Conservation (phyloP, 495 filamentous ascomycete genomes). For the Podospora australis region DNA sequence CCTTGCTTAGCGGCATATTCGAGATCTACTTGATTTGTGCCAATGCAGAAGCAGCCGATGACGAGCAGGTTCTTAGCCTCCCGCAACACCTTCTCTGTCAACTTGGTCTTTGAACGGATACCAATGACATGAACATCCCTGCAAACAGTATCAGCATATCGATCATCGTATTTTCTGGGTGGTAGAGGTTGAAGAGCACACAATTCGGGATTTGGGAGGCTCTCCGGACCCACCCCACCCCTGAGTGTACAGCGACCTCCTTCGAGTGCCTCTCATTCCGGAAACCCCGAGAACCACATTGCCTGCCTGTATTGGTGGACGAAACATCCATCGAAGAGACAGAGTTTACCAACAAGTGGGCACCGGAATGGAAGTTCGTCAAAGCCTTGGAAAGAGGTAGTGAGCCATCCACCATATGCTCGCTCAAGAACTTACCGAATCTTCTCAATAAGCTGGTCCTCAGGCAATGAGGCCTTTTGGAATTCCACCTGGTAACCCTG, state of each 20-base stretch:
- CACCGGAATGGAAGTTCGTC: slow-evolving; percentile 9
- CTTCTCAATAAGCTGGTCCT: slow-evolving; percentile 93
- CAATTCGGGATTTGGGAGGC: no score
- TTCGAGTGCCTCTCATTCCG: no score
- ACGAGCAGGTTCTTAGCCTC: slow-evolving; percentile 93
- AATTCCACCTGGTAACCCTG: slow-evolving; percentile 97
- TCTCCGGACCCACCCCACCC: no score
- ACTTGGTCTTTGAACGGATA: slow-evolving; percentile 95
- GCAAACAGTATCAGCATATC: no score
- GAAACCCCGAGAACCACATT: no score
- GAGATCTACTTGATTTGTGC: slow-evolving; percentile 96
- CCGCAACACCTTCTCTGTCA: slow-evolving; percentile 75
- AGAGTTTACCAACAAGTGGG: no score
- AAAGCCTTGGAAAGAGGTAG: neutral
- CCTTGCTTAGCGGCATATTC: slow-evolving; percentile 85
- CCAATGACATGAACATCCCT: slow-evolving; percentile 97
- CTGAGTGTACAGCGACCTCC: no score
- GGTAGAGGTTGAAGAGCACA: neutral
- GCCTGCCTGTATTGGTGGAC: no score
- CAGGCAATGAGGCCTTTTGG: slow-evolving; percentile 79
- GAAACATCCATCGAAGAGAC: no score
- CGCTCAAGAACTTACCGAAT: slow-evolving; percentile 71
- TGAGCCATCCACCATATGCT: neutral
- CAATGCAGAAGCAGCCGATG: slow-evolving; percentile 98
- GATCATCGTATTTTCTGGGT: neutral